Conservation (phyloP, 345 rosid species). For the Eutrema yunnanense region DNA sequence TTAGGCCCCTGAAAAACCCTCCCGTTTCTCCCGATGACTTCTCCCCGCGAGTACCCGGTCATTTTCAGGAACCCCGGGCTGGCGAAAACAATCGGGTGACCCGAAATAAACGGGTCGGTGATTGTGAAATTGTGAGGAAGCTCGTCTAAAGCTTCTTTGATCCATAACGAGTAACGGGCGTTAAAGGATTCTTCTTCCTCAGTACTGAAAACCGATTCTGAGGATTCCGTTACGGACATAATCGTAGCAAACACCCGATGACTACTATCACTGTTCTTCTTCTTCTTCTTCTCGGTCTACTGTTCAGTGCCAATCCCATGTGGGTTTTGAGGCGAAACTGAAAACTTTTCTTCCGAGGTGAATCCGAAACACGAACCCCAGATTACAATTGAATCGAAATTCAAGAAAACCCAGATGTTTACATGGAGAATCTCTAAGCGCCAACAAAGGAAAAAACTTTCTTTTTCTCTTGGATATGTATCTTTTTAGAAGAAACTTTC, state of each 20-base stretch:
- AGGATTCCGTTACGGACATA: slow-evolving; percentile 48
- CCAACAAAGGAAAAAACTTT: background rate
- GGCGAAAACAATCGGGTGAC: slow-evolving; percentile 91
- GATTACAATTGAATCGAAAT: background rate
- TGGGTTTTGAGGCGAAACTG: slow-evolving; percentile 26
- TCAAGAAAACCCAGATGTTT: background rate
- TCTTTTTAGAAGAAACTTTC: background rate
- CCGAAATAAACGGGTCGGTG: slow-evolving; percentile 74
- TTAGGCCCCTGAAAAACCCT: slow-evolving; percentile 72
- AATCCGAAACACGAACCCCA: background rate
- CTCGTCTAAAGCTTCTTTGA: slow-evolving; percentile 61
- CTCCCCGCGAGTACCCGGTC: slow-evolving; percentile 59
- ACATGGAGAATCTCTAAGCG: background rate
- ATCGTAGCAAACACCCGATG: slow-evolving; percentile 18
- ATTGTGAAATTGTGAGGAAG: slow-evolving; percentile 76
- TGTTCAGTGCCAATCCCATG: slow-evolving; percentile 59
- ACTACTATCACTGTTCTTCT: background rate
- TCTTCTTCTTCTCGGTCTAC: slow-evolving; percentile 25
- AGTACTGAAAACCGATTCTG: slow-evolving; percentile 42
- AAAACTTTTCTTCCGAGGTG: background rate
- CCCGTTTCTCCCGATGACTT: slow-evolving; percentile 78
- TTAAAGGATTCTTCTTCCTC: slow-evolving; percentile 38
- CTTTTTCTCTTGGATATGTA: no score
- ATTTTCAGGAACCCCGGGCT: slow-evolving; percentile 70
- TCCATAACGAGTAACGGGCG: slow-evolving; percentile 48